phyloP scores from a whole-genome alignment of 2,329 filamentous ascomycete species.

The Sarocladium kiliense region DNA sequence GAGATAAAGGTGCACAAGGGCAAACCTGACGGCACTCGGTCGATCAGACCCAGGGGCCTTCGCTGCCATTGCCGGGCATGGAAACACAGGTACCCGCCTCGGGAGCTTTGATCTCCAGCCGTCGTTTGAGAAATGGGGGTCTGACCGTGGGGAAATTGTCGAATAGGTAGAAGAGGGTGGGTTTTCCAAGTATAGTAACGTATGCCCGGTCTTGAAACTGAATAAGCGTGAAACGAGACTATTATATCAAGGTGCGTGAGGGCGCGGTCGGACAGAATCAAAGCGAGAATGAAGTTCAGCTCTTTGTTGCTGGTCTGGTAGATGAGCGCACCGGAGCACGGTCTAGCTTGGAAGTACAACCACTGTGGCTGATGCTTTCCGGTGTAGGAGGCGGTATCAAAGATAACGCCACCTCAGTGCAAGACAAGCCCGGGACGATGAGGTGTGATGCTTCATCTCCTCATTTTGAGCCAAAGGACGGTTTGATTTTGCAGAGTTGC shows the following conservation, averaged over 20 bases:
- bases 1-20: neutral
- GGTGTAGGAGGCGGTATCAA: too few relatives aligned
- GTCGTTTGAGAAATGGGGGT: neutral
- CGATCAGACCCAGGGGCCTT: neutral
- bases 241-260: neutral
- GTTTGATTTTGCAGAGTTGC: too few relatives aligned
- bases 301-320: neutral
- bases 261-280: neutral
- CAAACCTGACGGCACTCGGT: neutral
- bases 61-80: neutral
- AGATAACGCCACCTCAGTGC: too few relatives aligned
- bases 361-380: neutral
- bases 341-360: neutral
- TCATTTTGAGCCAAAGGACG: too few relatives aligned
- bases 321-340: neutral
- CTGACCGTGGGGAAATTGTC: neutral
- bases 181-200: neutral
- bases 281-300: neutral
- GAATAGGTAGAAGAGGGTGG: neutral
- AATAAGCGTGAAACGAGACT: neutral
- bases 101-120: neutral
- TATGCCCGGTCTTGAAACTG: neutral
- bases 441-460: too few relatives aligned
- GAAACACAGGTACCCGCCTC: slow-evolving; percentile 1
- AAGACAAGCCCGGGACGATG: too few relatives aligned